These are phyloP conservation scores for Batkoa obscura DNA, from an alignment of 371 early-diverging fungal genomes.

Conservation along the genomic window DNA sequence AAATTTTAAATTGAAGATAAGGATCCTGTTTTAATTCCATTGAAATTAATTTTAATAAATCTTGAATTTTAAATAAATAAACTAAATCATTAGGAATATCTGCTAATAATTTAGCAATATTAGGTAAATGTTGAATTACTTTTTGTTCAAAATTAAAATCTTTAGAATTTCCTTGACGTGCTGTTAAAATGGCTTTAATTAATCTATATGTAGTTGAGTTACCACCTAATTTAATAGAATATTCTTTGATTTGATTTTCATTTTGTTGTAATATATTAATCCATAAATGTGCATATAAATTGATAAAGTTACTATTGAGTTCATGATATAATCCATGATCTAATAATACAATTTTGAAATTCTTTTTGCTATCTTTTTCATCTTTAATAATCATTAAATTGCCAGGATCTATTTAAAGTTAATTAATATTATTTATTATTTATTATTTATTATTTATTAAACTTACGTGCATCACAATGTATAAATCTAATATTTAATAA, in stretches of 20 bases:
- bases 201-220: conserved; percentile 51
- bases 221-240: conserved; percentile 34
- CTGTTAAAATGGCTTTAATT: conserved; percentile 71
- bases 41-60: conserved; percentile 31
- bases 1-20: too few relatives aligned
- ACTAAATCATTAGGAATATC: conserved; percentile 60
- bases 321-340: conserved; percentile 89
- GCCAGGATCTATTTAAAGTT: conserved; percentile 29
- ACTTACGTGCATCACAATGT: conserved; percentile 58
- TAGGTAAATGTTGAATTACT: conserved; percentile 27
- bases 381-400: conserved; percentile 42
- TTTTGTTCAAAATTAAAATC: conserved; percentile 17
- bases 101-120: conserved; percentile 57
- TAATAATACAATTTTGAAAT: conserved; percentile 73
- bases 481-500: conserved; percentile 21
- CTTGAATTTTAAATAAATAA: conserved; percentile 75
- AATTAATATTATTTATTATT: not conserved
- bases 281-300: conserved; percentile 79
- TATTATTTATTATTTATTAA: not conserved
- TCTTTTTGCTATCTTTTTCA: conserved; percentile 4
- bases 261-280: conserved; percentile 57
- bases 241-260: conserved; percentile 34
- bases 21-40: too few relatives aligned
- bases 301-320: conserved; percentile 48
- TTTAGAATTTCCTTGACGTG: conserved; percentile 47